Evolutionary conservation across 495 filamentous ascomycete species (phyloP), one percentile per base, ranked within the genome.

Genomic region (Neurospora sp.): DNA sequence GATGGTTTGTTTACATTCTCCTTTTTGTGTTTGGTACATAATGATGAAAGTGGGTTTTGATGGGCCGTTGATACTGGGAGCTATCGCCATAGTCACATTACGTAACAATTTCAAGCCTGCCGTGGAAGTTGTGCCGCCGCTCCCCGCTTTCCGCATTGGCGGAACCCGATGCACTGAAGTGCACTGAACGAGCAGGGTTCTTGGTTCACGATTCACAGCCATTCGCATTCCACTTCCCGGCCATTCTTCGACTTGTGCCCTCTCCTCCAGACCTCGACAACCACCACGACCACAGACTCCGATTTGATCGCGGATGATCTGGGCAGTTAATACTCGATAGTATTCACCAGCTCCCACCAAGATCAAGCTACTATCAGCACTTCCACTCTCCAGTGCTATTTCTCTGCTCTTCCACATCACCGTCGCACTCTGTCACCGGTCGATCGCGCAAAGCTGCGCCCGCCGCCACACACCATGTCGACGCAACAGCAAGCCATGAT

Each of bases 401-500:
- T 12, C 23, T 16, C 23, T 27, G 12, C 12, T 31, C 23, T 62
- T 2, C 54, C 23, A 62, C 54, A 62, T 0, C 12, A 31, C 23
- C 54, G 54, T 16, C 54, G 49, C 49, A 62, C 54, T 31, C 23
- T 16, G 54, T 62, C 12, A 6, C 23, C 54, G 23, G 54, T 62
- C 54, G 54, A 62, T 62, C 23, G 23, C 54, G 54, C 54, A 62
- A 62, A 35, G 54, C 54, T 62, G 54, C 54, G 54, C 54, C 27
- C 54, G 54, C 54, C 54, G 54, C 54, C 54, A 35, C 70, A 49
- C 77, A 74, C 35, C 10, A 81, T 81, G 79, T 77, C 79, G 75
- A 77, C 73, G 14, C 79, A 79, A 72, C 80, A 81, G 72, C 77
- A 80, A 37, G 78, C 78, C 40, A n/a, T 79, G 39, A 73, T 80